phyloP scores from a whole-genome alignment of 176 grass and related monocot genomes.

The Oryza brachyantha region DNA sequence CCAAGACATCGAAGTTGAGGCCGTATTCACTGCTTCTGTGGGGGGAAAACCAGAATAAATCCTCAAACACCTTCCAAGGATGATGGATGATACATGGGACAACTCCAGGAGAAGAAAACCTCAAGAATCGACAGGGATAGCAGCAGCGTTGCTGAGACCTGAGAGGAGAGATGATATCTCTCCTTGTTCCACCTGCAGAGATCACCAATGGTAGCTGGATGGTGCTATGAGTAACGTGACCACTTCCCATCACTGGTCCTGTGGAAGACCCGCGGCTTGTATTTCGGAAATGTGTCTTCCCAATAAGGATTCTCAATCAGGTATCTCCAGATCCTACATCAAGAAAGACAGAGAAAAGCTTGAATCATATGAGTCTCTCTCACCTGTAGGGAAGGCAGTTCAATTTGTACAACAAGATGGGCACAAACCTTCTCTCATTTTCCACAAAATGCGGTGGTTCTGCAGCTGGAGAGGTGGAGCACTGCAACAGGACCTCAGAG shows the following conservation, averaged over 20 bases:
- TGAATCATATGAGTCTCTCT: not conserved
- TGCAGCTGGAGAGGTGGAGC: constrained; percentile 80
- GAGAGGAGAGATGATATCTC: too few relatives aligned
- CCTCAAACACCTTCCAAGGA: not conserved
- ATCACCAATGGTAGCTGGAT: not conserved
- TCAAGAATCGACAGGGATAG: not conserved
- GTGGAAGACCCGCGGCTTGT: constrained; percentile 59
- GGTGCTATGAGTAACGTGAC: constrained; percentile 42
- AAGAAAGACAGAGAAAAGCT: constrained; percentile 25
- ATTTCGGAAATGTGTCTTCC: constrained; percentile 55
- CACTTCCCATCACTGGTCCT: constrained; percentile 54
- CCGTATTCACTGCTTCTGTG: not conserved
- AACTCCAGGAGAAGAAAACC: not conserved
- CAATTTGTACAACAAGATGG: constrained; percentile 8
- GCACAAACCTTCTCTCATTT: constrained; percentile 70
- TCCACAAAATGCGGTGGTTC: constrained; percentile 92
- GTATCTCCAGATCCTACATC: constrained; percentile 72
- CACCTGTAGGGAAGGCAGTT: not conserved
- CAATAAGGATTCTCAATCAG: constrained; percentile 77
- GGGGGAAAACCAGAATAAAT: not conserved
- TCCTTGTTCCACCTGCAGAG: not conserved
- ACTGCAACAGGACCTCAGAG: constrained; percentile 63
- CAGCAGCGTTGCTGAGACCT: not conserved
- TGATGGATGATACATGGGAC: not conserved
- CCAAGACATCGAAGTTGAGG: too few relatives aligned